phyloP scores from a whole-genome alignment of 768 basidiomycete species.

The Hygrocybe coccinea region DNA sequence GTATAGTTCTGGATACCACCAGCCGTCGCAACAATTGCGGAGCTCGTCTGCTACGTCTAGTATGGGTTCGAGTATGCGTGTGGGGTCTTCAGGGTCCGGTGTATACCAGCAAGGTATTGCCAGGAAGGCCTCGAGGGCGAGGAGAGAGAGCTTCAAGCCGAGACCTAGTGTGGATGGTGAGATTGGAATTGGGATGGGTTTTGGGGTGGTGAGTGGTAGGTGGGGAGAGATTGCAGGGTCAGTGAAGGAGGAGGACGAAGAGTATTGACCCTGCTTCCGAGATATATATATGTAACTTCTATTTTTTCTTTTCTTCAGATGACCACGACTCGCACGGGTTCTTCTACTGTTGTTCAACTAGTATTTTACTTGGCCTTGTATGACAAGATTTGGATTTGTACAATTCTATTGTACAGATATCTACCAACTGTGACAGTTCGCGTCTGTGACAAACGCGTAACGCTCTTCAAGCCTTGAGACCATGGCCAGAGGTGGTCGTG shows the following conservation, averaged over 20 bases:
- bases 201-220: slow-evolving; percentile 26
- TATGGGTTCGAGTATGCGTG: neutral
- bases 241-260: slow-evolving; percentile 50
- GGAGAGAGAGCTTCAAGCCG: slow-evolving; percentile 80
- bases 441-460: slow-evolving; percentile 3
- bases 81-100: neutral
- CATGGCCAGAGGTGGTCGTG: slow-evolving; percentile 18
- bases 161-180: slow-evolving; percentile 61
- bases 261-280: neutral
- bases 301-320: no score
- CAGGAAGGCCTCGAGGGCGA: slow-evolving; percentile 49
- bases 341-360: no score
- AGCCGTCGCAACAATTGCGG: slow-evolving; percentile 12
- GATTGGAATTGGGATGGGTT: neutral
- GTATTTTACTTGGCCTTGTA: no score
- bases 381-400: no score
- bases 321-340: no score
- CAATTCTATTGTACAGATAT: no score
- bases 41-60: slow-evolving; percentile 10
- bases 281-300: neutral
- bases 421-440: neutral
- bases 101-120: slow-evolving; percentile 24
- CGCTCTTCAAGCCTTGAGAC: neutral
- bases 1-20: slow-evolving; percentile 22
- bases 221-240: slow-evolving; percentile 22